Conservation (phyloP, 1,284 basidiomycete genomes). For the Rhodotorula sp. region DNA sequence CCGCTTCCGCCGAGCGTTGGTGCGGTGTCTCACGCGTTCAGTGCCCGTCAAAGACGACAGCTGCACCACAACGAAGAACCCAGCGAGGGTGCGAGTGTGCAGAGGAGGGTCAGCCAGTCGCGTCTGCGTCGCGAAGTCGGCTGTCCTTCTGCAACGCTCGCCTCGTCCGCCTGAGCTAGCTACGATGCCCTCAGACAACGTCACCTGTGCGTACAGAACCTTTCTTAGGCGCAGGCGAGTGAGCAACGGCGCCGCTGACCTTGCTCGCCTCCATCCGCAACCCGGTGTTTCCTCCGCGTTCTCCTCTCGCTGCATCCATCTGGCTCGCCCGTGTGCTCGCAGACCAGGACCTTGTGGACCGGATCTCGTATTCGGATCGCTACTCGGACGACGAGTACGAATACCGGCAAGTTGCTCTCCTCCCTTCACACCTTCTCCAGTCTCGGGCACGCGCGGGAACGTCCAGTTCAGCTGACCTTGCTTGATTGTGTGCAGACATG, state of each 20-base stretch:
- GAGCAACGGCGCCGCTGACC: background rate
- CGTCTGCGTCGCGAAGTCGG: background rate
- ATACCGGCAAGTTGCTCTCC: constrained; percentile 5
- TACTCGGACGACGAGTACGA: constrained; percentile 28
- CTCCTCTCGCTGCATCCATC: background rate
- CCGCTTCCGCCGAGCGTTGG: too few relatives aligned
- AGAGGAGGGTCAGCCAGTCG: too few relatives aligned
- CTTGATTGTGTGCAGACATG: constrained; percentile 8
- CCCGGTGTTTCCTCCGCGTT: background rate
- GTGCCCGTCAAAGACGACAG: background rate
- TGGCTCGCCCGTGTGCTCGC: background rate
- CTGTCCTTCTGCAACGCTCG: too few relatives aligned
- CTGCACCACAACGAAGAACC: too few relatives aligned
- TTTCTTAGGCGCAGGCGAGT: background rate
- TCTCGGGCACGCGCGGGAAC: too few relatives aligned
- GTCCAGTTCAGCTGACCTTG: background rate
- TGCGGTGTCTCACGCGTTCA: background rate
- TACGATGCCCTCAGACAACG: constrained; percentile 14
- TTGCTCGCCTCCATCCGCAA: too few relatives aligned
- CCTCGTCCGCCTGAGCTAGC: background rate
- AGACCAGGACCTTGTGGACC: constrained; percentile 28
- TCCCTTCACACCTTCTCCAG: too few relatives aligned
- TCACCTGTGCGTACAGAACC: constrained; percentile 2
- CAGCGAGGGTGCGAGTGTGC: too few relatives aligned
- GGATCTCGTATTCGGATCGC: constrained; percentile 23